Evolutionary conservation across 805 yeast species (phyloP).

Genomic region (Nadsonia fulvescens): DNA sequence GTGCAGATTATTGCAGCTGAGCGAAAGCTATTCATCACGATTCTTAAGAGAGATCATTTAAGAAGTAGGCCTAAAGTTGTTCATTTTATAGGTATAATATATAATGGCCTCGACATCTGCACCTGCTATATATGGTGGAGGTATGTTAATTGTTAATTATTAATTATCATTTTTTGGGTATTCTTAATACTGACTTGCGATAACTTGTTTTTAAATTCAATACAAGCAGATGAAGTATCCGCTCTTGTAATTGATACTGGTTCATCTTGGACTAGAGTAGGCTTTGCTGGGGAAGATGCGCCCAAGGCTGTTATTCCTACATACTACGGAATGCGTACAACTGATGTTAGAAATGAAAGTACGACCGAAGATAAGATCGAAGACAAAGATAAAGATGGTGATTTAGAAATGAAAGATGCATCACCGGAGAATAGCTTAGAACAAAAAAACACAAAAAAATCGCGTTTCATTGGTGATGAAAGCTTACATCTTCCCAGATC

Average conservation of each 20-base stretch:
- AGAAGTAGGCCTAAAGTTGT: slow-evolving; percentile 4
- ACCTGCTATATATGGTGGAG: neutral
- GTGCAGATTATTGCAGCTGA: no score
- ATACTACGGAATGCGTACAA: slow-evolving; percentile 1
- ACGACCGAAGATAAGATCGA: slow-evolving; percentile 4
- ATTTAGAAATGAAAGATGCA: slow-evolving; percentile 4
- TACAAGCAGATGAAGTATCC: slow-evolving; percentile 50
- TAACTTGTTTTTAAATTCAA: slow-evolving; percentile 7
- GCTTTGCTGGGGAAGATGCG: slow-evolving; percentile 80
- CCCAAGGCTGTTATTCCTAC: slow-evolving; percentile 67
- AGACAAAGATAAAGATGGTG: slow-evolving; percentile 6
- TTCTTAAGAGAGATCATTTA: slow-evolving; percentile 2
- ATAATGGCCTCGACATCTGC: neutral
- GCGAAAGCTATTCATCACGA: no score
- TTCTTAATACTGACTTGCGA: neutral
- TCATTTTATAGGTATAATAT: neutral
- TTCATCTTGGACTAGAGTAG: slow-evolving; percentile 61
- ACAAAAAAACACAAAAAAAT: slow-evolving; percentile 5
- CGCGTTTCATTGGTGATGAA: slow-evolving; percentile 11
- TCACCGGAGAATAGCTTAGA: slow-evolving; percentile 2
- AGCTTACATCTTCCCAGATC: slow-evolving; percentile 8
- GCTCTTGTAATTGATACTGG: slow-evolving; percentile 89
- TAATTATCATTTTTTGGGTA: neutral
- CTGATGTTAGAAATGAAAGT: slow-evolving; percentile 4
- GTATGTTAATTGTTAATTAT: no score